Conservation (phyloP, 2,329 filamentous ascomycete species). For the Venturia nashicola region DNA sequence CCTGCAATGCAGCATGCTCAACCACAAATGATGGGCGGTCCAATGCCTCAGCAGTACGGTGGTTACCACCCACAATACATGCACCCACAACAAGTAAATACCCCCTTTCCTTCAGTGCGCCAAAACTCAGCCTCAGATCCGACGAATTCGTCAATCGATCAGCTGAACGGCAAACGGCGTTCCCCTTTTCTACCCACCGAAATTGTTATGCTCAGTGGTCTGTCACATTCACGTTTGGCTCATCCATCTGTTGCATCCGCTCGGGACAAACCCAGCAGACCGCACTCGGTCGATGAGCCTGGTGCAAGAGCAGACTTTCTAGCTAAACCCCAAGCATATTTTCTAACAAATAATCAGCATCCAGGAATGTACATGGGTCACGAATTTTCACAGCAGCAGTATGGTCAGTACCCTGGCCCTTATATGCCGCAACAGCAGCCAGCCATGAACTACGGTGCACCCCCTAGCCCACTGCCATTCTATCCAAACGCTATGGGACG, state of each 20-base stretch:
- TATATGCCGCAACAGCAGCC: conserved; percentile 5
- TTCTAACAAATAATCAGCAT: conserved; percentile 3
- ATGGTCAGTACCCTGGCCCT: not conserved
- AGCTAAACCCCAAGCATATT: conserved; percentile 19
- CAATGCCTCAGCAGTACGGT: conserved; percentile 46
- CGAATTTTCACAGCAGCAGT: not conserved
- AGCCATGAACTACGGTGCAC: conserved; percentile 12
- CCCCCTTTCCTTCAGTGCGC: conserved; percentile 30
- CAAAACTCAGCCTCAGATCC: conserved; percentile 10
- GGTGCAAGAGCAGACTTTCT: conserved; percentile 10
- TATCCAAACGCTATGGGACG: conserved; percentile 13
- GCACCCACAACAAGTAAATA: conserved; percentile 49
- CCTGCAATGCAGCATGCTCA: conserved; percentile 51
- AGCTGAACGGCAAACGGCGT: not conserved
- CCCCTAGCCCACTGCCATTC: conserved; percentile 29
- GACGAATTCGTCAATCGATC: not conserved
- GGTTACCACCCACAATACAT: conserved; percentile 46
- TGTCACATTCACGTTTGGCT: not conserved
- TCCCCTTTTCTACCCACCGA: not conserved
- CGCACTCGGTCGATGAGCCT: not conserved
- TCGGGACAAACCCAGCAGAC: not conserved
- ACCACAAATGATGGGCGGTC: conserved; percentile 26
- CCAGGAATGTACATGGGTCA: conserved; percentile 9
- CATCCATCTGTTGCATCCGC: not conserved
- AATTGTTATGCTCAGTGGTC: not conserved